Percentiles rank a stretch among this genome's conserved stretches.
Evolutionary conservation across 1,284 basidiomycete species (phyloP).

Genomic region (Leucoagaricus sp.): DNA sequence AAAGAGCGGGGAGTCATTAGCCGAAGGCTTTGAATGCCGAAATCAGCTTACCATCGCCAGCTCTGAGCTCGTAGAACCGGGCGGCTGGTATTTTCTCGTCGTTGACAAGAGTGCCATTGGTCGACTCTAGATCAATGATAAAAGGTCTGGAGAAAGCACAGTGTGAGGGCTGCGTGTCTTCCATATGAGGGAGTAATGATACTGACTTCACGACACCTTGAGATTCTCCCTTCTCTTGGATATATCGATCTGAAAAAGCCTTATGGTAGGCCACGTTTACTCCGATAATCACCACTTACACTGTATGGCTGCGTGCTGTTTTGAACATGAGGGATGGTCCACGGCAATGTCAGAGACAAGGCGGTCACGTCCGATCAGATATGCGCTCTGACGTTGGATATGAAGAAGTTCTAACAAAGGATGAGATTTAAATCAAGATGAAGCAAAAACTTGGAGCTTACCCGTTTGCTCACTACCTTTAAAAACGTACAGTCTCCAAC

Average conservation of each 20-base stretch:
- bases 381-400: conserved; percentile 91
- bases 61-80: conserved; percentile 88
- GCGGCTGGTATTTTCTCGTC: conserved; percentile 82
- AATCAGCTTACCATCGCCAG: conserved; percentile 74
- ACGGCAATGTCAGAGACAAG: conserved; percentile 88
- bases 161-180: conserved; percentile 10
- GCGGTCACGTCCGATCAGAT: conserved; percentile 89
- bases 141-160: conserved; percentile 66
- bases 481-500: conserved; percentile 97
- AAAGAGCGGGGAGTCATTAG: neutral
- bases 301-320: conserved; percentile 98
- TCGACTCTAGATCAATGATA: conserved; percentile 95
- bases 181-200: conserved; percentile 3
- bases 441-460: conserved; percentile 42
- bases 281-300: conserved; percentile 46
- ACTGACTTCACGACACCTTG: conserved; percentile 82
- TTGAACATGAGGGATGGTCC: conserved; percentile 96
- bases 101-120: conserved; percentile 94
- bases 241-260: conserved; percentile 64
- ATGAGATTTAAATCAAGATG: neutral
- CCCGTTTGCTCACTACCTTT: conserved; percentile 92
- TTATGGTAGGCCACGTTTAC: conserved; percentile 3
- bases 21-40: neutral
- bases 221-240: conserved; percentile 80
- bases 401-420: conserved; percentile 78